Conservation (phyloP, 345 rosid species). For the Litchi chinensis region DNA sequence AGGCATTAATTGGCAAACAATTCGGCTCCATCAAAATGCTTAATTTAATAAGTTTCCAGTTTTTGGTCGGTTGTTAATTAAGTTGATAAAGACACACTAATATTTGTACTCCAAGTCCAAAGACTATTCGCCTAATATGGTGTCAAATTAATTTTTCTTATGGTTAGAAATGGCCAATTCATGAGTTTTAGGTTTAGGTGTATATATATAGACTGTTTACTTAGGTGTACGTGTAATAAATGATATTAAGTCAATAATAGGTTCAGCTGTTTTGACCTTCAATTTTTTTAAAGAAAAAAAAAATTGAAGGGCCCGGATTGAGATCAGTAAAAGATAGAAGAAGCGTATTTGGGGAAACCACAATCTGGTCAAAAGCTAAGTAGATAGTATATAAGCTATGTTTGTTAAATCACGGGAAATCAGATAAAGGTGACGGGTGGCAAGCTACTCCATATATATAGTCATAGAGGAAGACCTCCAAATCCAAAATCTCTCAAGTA, state of each 20-base stretch:
- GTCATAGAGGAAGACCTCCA: neutral
- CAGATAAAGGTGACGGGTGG: neutral
- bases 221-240: too few relatives aligned
- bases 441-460: neutral
- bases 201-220: neutral
- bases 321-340: neutral
- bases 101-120: neutral
- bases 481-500: neutral
- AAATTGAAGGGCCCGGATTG: too few relatives aligned
- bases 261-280: too few relatives aligned
- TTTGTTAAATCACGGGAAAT: conserved; percentile 15
- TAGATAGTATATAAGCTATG: neutral
- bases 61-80: neutral
- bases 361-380: conserved; percentile 12
- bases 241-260: too few relatives aligned
- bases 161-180: too few relatives aligned
- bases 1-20: neutral
- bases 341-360: neutral
- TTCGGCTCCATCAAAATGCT: neutral
- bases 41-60: neutral
- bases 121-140: neutral
- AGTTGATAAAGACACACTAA: neutral
- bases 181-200: too few relatives aligned
- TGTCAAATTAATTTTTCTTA: neutral
- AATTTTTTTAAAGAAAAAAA: too few relatives aligned